These are phyloP conservation scores for Populus ilicifolia DNA, from an alignment of 345 rosid genomes.

Conservation along the genomic window DNA sequence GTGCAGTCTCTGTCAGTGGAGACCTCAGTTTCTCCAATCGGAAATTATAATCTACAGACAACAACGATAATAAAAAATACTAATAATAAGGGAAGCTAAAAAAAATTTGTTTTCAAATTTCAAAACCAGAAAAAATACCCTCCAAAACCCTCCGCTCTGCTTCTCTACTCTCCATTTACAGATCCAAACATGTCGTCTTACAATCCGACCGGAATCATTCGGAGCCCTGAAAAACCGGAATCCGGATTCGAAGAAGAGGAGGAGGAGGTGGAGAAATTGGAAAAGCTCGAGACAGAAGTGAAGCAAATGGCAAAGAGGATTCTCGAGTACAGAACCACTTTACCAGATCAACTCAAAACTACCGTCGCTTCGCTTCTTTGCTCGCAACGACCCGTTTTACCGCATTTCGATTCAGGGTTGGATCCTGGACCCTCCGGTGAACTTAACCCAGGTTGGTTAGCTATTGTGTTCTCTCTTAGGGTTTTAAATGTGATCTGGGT, in stretches of 20 bases:
- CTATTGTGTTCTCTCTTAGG: slow-evolving; percentile 9
- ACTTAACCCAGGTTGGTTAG: slow-evolving; percentile 31
- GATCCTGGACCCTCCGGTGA: slow-evolving; percentile 38
- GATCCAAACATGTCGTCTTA: slow-evolving; percentile 24
- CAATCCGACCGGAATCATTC: not conserved
- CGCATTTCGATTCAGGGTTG: slow-evolving; percentile 23
- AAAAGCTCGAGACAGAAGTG: slow-evolving; percentile 55
- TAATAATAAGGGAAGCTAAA: not conserved
- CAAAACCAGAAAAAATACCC: slow-evolving; percentile 20
- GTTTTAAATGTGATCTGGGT: slow-evolving; percentile 9
- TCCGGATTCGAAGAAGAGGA: slow-evolving; percentile 10
- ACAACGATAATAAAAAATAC: not conserved
- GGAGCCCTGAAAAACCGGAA: slow-evolving; percentile 5
- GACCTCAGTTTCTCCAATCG: not conserved
- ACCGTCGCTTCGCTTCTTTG: slow-evolving; percentile 48
- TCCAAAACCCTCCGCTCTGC: slow-evolving; percentile 3
- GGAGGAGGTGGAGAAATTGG: slow-evolving; percentile 38
- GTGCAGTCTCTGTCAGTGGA: not conserved
- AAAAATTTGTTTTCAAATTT: not conserved
- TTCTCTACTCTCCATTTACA: not conserved
- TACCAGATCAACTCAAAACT: slow-evolving; percentile 59
- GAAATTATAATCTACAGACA: not conserved
- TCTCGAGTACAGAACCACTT: slow-evolving; percentile 50
- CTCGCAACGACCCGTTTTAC: slow-evolving; percentile 33
- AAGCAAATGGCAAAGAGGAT: slow-evolving; percentile 60